Percentiles rank a stretch among this genome's conserved stretches.
These are phyloP conservation scores for Centella asiatica DNA, from an alignment of 129 eudicot genomes.

Conservation along the genomic window DNA sequence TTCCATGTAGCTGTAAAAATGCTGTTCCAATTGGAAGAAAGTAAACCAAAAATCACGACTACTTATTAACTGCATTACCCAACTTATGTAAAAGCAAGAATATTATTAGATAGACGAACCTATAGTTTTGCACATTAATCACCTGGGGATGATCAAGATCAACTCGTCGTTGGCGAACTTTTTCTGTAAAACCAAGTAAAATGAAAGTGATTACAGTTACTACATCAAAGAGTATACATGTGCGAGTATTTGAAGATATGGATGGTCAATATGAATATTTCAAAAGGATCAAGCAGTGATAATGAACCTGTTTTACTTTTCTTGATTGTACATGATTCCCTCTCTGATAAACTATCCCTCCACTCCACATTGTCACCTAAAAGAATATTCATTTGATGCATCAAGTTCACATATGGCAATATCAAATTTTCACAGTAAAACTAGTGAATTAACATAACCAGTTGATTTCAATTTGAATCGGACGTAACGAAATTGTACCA, in stretches of 20 bases:
- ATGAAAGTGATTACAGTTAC: not conserved
- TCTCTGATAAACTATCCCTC: constrained; percentile 66
- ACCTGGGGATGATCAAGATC: constrained; percentile 83
- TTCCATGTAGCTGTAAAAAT: constrained; percentile 90
- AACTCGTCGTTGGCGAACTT: constrained; percentile 45
- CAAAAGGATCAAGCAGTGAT: not conserved
- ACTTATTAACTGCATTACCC: not conserved
- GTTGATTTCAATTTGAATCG: not conserved
- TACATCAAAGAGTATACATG: not conserved
- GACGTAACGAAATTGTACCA: not conserved
- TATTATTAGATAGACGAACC: constrained; percentile 30
- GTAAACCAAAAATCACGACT: not conserved
- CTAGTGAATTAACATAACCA: not conserved
- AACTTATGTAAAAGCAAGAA: not conserved
- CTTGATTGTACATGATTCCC: constrained; percentile 72
- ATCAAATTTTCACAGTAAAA: not conserved
- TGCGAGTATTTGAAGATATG: not conserved
- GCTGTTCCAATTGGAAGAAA: constrained; percentile 31
- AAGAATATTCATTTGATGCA: not conserved
- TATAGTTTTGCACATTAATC: constrained; percentile 77
- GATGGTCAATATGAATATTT: not conserved
- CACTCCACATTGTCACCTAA: constrained; percentile 56
- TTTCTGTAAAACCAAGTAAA: constrained; percentile 37
- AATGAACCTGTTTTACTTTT: constrained; percentile 67
- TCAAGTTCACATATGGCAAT: not conserved